phyloP scores from a whole-genome alignment of 2,329 filamentous ascomycete species.

The Pseudogymnoascus sp. region DNA sequence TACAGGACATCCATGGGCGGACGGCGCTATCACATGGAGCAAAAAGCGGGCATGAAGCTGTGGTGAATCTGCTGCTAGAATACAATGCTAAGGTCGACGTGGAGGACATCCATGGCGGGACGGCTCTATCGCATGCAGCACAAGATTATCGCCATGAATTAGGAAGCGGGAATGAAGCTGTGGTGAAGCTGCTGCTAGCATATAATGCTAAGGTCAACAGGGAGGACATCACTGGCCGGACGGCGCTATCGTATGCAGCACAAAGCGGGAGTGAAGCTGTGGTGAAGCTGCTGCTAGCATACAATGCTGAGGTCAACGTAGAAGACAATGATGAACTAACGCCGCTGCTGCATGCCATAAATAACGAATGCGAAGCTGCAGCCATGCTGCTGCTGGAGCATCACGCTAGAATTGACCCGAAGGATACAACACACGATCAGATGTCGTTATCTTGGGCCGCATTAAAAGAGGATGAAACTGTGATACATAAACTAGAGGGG shows the following conservation, averaged over 20 bases:
- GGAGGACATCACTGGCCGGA: constrained; percentile 6
- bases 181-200: constrained; percentile 20
- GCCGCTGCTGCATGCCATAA: not conserved
- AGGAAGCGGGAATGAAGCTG: constrained; percentile 24
- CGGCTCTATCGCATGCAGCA: constrained; percentile 25
- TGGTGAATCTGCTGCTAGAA: constrained; percentile 12
- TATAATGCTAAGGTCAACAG: not conserved
- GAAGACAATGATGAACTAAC: constrained; percentile 26
- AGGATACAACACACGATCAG: not conserved
- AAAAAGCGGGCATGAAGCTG: constrained; percentile 11
- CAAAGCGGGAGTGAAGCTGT: constrained; percentile 3
- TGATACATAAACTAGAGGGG: constrained; percentile 9
- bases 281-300: constrained; percentile 10
- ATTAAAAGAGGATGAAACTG: not conserved
- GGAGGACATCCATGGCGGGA: constrained; percentile 20
- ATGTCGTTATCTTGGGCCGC: constrained; percentile 1
- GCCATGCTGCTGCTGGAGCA: not conserved
- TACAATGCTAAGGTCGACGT: constrained; percentile 8
- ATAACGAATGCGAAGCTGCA: not conserved
- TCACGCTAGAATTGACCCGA: not conserved
- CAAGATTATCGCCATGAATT: not conserved
- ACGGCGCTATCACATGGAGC: constrained; percentile 16
- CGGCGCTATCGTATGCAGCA: constrained; percentile 15
- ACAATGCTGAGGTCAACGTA: not conserved
- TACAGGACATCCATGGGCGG: not conserved